phyloP scores from a whole-genome alignment of 805 yeast genomes.

The Vanderwaltozyma tropicalis region DNA sequence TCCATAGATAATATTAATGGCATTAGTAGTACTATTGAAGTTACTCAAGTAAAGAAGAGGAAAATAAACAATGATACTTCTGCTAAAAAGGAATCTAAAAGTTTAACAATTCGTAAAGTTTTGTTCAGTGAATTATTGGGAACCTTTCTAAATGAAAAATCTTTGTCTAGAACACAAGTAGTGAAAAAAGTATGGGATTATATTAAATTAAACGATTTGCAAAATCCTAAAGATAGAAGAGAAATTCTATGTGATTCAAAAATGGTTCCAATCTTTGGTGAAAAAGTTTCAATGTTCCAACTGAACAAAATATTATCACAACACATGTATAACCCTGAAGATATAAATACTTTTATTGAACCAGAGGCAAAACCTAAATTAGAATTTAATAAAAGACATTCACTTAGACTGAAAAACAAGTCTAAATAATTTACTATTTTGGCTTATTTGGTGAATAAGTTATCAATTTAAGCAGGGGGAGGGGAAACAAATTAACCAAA shows the following conservation, averaged over 20 bases:
- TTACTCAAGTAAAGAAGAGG: neutral
- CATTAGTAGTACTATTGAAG: neutral
- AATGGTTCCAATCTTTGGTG: conserved; percentile 50
- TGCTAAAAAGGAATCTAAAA: conserved; percentile 40
- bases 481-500: no score
- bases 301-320: conserved; percentile 44
- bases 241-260: conserved; percentile 54
- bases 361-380: neutral
- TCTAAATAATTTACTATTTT: no score
- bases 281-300: conserved; percentile 45
- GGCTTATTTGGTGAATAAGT: no score
- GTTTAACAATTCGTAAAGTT: conserved; percentile 31
- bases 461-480: no score
- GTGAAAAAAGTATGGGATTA: conserved; percentile 63
- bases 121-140: conserved; percentile 43
- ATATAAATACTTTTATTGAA: conserved; percentile 1
- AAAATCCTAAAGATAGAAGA: conserved; percentile 56
- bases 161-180: conserved; percentile 56
- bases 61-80: neutral
- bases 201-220: conserved; percentile 51
- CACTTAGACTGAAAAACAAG: conserved; percentile 33
- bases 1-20: no score
- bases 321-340: conserved; percentile 36
- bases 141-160: conserved; percentile 36
- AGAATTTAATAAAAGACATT: conserved; percentile 32